Base-by-base conservation (phyloP, 139 green algal genomes). In the Monoraphidium neglectum region DNA sequence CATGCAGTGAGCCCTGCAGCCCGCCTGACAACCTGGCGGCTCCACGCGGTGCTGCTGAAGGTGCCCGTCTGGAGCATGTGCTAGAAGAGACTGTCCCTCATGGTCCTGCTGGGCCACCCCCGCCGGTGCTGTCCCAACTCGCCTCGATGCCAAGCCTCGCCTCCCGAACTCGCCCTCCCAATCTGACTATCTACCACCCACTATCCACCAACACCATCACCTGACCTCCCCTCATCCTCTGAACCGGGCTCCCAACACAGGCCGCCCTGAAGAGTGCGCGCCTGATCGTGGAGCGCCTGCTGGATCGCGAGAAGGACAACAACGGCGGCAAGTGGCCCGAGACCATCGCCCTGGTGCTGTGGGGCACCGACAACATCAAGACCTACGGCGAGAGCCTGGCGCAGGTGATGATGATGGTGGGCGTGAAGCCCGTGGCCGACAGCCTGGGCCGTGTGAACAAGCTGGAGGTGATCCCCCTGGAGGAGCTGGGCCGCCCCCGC, bases 281-380 rank as follows among this genome's bases (percentile, higher is more conserved):
- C 4, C 37, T 77, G 57, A 77, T 77, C 59, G 70, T 77, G 37
- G 70, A 77, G 54, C 56, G 70, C 16, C 21, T 16, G 51, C 21
- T 59, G 16, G 51, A 21, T 59, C 88, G 93, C 47, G 92, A 99
- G 89, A 83, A 83, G 18, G 68, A 86, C 47, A 92, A 98, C 77
- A 97, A 96, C 81, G 92, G 89, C 59, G 94, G 94, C 79, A 93
- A 92, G 75, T 99, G 93, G 79, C 96, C 96, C 4, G 96, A 99
- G 90, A 94, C 90, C 46, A 97, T 99, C 62, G 96, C 96, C 1
- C 92, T 99, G 49, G 96, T 99, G 63, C 90, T 99, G 72, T 99
- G 96, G 96, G 96, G 96, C 68, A 99, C 96, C n/a, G 96, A 99
- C 90, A 99, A 99, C 94, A 99, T 99, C 90, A 99, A 99, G 93